Conservation (phyloP, 371 early-diverging fungal genomes). For the Mortierella sp. region DNA sequence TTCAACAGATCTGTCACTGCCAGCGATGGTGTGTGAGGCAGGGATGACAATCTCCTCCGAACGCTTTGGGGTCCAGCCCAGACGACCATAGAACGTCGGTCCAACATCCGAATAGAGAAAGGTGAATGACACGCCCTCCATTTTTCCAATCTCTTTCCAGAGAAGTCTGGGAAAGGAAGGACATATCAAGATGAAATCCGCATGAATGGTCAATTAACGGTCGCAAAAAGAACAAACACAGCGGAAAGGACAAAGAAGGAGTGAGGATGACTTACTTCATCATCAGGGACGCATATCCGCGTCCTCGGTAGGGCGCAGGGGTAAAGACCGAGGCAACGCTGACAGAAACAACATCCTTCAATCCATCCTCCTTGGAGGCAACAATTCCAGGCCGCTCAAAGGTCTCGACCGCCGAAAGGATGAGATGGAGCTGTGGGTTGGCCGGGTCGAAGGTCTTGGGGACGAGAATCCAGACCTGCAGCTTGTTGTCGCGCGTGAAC, state of each 20-base stretch:
- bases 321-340: constrained; percentile 62
- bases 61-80: constrained; percentile 55
- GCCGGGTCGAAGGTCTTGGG: constrained; percentile 38
- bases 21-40: constrained; percentile 7
- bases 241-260: not conserved
- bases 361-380: constrained; percentile 20
- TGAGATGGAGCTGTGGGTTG: constrained; percentile 27
- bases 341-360: constrained; percentile 39
- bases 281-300: constrained; percentile 59
- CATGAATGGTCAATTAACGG: not conserved
- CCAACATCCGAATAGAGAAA: constrained; percentile 62
- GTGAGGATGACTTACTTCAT: constrained; percentile 31
- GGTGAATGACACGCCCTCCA: constrained; percentile 28
- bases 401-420: constrained; percentile 52
- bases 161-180: constrained; percentile 24
- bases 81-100: constrained; percentile 55
- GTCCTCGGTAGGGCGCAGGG: constrained; percentile 42
- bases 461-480: constrained; percentile 57
- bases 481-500: constrained; percentile 41
- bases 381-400: constrained; percentile 52
- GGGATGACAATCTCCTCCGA: constrained; percentile 49
- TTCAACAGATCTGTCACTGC: not conserved
- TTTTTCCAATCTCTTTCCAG: constrained; percentile 38
- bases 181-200: not conserved
- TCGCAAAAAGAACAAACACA: not conserved